phyloP scores from a whole-genome alignment of 805 yeast species.

The Candida quercuum region DNA sequence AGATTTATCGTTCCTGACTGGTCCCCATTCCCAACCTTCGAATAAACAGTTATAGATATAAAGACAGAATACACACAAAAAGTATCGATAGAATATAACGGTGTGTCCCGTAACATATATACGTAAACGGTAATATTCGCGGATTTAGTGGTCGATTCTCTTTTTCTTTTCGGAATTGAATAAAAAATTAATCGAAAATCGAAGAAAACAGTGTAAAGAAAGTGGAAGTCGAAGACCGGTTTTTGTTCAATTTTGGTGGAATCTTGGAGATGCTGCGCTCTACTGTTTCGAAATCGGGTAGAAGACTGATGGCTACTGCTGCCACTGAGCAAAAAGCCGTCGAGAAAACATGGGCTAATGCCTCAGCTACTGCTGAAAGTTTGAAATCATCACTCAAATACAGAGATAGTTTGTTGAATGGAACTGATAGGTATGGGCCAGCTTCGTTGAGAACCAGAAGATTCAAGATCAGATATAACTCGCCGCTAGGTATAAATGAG shows the following conservation, averaged over 20 bases:
- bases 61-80: not conserved
- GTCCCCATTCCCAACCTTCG: conserved; percentile 32
- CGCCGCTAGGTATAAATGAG: conserved; percentile 67
- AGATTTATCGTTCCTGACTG: conserved; percentile 21
- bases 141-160: not conserved
- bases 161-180: not conserved
- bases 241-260: not conserved
- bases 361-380: conserved; percentile 19
- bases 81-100: too few relatives aligned
- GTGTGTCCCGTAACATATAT: not conserved
- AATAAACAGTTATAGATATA: conserved; percentile 2
- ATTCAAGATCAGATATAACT: conserved; percentile 47
- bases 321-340: conserved; percentile 1
- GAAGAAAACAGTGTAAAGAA: too few relatives aligned
- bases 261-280: conserved; percentile 13
- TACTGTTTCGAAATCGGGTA: conserved; percentile 4
- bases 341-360: conserved; percentile 26
- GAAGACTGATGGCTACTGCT: conserved; percentile 10
- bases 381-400: conserved; percentile 17
- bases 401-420: conserved; percentile 29
- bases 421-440: conserved; percentile 41
- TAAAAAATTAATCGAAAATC: too few relatives aligned
- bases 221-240: not conserved
- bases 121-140: not conserved
- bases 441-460: conserved; percentile 39